Percentiles rank a stretch among this genome's conserved stretches.
phyloP scores from a whole-genome alignment of 2,329 filamentous ascomycete genomes.

The Tolypocladium pustulatum region DNA sequence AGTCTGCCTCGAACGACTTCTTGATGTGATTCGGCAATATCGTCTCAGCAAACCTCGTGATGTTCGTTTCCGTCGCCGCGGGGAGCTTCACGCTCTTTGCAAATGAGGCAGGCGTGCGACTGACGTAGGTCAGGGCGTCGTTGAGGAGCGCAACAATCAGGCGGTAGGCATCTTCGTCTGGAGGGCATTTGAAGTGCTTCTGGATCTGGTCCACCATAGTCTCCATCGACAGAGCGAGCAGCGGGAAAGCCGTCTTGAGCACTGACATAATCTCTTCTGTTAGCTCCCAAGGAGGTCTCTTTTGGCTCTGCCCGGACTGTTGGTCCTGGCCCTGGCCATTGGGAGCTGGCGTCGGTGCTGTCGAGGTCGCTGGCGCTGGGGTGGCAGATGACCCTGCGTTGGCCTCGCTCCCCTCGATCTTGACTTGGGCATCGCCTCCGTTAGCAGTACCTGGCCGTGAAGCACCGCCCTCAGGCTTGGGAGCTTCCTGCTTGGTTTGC shows the following conservation, averaged over 20 bases:
- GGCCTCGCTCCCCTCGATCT: constrained; percentile 31
- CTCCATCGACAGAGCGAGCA: constrained; percentile 95
- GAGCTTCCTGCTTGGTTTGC: constrained; percentile 41
- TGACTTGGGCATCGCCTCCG: constrained; percentile 31
- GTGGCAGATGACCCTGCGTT: constrained; percentile 15
- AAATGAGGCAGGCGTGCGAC: constrained; percentile 75
- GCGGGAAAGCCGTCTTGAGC: constrained; percentile 91
- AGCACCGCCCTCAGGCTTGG: constrained; percentile 23
- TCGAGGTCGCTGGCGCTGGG: constrained; percentile 15
- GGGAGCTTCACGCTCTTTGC: constrained; percentile 88
- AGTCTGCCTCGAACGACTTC: constrained; percentile 95
- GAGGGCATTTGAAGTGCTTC: constrained; percentile 98
- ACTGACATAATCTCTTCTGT: constrained; percentile 93
- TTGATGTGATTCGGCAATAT: constrained; percentile 91
- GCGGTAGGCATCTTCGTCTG: constrained; percentile 94
- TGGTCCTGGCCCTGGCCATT: constrained; percentile 11
- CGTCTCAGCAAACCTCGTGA: constrained; percentile 91
- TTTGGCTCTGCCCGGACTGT: constrained; percentile 26
- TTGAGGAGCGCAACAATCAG: constrained; percentile 96
- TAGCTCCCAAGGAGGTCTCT: constrained; percentile 89
- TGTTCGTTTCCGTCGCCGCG: constrained; percentile 84
- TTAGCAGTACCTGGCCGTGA: constrained; percentile 43
- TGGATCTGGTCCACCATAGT: constrained; percentile 99
- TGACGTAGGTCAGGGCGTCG: constrained; percentile 87
- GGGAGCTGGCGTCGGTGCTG: constrained; percentile 7